phyloP scores from a whole-genome alignment of 1,139 yeast species.

The Entelexis sorbosivorans region DNA sequence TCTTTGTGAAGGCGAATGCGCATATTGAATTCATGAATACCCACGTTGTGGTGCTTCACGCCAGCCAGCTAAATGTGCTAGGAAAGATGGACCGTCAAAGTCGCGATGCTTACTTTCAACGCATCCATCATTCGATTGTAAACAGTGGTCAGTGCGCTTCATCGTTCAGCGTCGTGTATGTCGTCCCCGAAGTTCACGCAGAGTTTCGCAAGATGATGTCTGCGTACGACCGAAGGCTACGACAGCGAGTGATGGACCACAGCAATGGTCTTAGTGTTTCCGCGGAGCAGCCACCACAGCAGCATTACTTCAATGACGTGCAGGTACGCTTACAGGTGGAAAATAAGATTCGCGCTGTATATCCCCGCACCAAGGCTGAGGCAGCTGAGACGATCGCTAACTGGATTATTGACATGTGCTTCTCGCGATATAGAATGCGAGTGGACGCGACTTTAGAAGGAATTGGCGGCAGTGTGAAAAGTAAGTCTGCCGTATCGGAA shows the following conservation, averaged over 20 bases:
- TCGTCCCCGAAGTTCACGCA: conserved; percentile 15
- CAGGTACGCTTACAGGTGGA: conserved; percentile 17
- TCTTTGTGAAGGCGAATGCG: conserved; percentile 5
- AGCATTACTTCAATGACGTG: conserved; percentile 13
- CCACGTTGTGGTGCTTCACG: conserved; percentile 7
- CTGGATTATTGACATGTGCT: conserved; percentile 16
- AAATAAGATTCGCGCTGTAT: conserved; percentile 12
- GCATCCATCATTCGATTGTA: not conserved
- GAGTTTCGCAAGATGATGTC: conserved; percentile 11
- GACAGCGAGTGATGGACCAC: conserved; percentile 10
- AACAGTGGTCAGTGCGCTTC: not conserved
- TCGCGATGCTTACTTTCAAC: conserved; percentile 4
- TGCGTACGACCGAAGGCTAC: conserved; percentile 14
- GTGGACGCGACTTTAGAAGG: conserved; percentile 4
- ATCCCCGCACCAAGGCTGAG: conserved; percentile 17
- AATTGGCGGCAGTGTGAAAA: conserved; percentile 11
- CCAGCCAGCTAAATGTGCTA: conserved; percentile 5
- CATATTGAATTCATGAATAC: conserved; percentile 11
- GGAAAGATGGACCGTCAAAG: not conserved
- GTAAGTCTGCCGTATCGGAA: conserved; percentile 14
- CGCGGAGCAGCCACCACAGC: conserved; percentile 9
- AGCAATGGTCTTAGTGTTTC: not conserved
- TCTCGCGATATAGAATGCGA: conserved; percentile 12
- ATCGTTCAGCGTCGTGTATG: not conserved
- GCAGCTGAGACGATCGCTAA: conserved; percentile 19